Evolutionary conservation across 2,329 filamentous ascomycete genomes (phyloP), one percentile per base, ranked within the genome.

Genomic region (Paraphoma sp.): DNA sequence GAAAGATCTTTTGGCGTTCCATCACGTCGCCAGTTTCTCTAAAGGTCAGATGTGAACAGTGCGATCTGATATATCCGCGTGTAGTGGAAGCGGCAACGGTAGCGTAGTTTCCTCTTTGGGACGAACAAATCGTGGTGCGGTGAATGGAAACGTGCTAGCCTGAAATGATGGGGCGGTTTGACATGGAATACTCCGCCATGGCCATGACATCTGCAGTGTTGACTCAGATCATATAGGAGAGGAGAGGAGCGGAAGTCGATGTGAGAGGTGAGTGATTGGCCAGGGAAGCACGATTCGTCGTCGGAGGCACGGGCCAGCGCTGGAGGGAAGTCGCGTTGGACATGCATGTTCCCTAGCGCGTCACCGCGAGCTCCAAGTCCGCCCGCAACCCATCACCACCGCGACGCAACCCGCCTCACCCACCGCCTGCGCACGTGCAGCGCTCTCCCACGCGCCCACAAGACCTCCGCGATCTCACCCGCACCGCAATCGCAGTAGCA

Each of bases 1-100:
- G 74, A 56, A 82, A 82, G 23, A 70, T 58, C 12, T 75, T 70
- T 51, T 76, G 76, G 51, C 77, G 73, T 36, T 76, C 70, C 74
- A 76, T 76, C 14, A 33, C 59, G 47, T 30, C 11, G 17, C 6
- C 12, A 3, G 41, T 16, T 43, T 3, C 14, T 43, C 23, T 23
- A 23, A 5, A 23, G 14, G 36, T 18, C 3, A 12, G 23, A 8
- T 49, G 16, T 12, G 16, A 14, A 29, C 12, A 14, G 30, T 40
- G n/a, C 38, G 38, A 50, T 12, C 14, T 43, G 48, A 23, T 23
- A 5, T 23, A 3, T 5, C 23, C 23, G 23, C 3, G 23, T 23
- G 23, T 23, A 23, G 23, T 23, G 23, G 23, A 23, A 23, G 23
- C 23, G 23, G 23, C 5, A 23, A 23, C 5, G 23, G 23, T 23